Base-by-base conservation (phyloP, 2,329 filamentous ascomycete species). In the Phialophora chinensis region DNA sequence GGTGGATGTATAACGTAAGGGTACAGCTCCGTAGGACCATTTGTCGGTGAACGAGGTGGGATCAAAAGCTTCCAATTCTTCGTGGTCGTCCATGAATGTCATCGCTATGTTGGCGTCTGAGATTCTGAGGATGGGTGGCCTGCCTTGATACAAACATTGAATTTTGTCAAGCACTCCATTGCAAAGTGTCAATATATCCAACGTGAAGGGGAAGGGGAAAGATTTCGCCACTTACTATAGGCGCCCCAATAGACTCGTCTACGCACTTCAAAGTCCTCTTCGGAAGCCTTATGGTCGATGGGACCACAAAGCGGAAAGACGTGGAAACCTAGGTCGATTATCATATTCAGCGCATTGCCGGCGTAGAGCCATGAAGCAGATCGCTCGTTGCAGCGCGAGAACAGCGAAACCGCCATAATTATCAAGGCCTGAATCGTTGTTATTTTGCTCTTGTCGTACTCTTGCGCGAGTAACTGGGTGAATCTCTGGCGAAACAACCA, bases 291-390 rank as follows among this genome's bases (percentile, higher is more conserved):
- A n/a, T n/a, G n/a, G n/a, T n/a, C n/a, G n/a, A n/a, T n/a, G n/a
- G n/a, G n/a, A n/a, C n/a, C n/a, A n/a, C n/a, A n/a, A n/a, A n/a
- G n/a, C 14, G 31, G 20, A 14, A 35, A 38, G 12, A 29, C n/a
- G 66, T 80, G 78, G 17, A 74, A 77, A 2, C 78, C 78, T 23
- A 80, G 63, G 59, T 79, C 77, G 7, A 78, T 75, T 8, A 79
- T 74, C 77, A 79, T 79, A n/a, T 76, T 76, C 67, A 78, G 78
- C 6, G 76, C 78, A 2, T 73, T 78, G 11, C 77, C 78, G 7
- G 73, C 78, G 12, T 78, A 56, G 65, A 71, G 75, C 78, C 78
- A 79, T 0, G 74, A 77, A 25, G 77, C 77, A 54, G 75, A 79
- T 1, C 72, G 72, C n/a, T 72, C n/a, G n/a, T n/a, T 73, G 1